These are phyloP conservation scores for Phytophthora podocarpi DNA, from an alignment of 352 stramenopile genomes.

Conservation along the genomic window DNA sequence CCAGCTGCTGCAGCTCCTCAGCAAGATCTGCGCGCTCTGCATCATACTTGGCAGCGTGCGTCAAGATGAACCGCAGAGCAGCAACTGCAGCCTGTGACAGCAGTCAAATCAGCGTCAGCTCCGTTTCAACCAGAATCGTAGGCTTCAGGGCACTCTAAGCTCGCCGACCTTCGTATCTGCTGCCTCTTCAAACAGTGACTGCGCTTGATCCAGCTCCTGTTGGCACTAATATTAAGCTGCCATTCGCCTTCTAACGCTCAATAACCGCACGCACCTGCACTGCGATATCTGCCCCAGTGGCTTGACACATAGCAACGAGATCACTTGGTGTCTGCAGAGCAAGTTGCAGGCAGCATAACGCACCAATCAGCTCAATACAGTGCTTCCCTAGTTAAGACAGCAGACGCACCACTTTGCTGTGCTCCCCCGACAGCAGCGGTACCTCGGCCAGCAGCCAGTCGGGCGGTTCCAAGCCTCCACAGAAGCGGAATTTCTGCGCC, in stretches of 20 bases:
- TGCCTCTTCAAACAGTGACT: constrained; percentile 16
- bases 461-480: constrained; percentile 62
- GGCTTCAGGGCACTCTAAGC: not conserved
- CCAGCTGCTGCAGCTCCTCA: constrained; percentile 58
- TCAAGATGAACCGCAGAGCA: constrained; percentile 56
- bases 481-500: constrained; percentile 59
- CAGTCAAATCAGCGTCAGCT: not conserved
- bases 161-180: constrained; percentile 29
- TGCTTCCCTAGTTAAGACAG: not conserved
- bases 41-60: constrained; percentile 56
- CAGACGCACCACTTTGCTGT: constrained; percentile 24
- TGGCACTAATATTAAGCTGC: not conserved
- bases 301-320: constrained; percentile 26
- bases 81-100: constrained; percentile 28
- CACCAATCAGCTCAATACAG: not conserved
- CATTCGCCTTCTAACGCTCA: not conserved
- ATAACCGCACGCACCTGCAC: constrained; percentile 19
- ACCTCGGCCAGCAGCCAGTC: constrained; percentile 67
- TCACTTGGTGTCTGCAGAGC: constrained; percentile 13
- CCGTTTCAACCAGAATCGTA: not conserved
- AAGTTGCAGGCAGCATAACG: not conserved
- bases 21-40: constrained; percentile 35
- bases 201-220: constrained; percentile 26
- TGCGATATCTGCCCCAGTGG: constrained; percentile 34
- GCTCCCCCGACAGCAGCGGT: constrained; percentile 38